These are phyloP conservation scores for Fusarium ambrosium DNA, from an alignment of 2,329 filamentous ascomycete species.

Conservation along the genomic window DNA sequence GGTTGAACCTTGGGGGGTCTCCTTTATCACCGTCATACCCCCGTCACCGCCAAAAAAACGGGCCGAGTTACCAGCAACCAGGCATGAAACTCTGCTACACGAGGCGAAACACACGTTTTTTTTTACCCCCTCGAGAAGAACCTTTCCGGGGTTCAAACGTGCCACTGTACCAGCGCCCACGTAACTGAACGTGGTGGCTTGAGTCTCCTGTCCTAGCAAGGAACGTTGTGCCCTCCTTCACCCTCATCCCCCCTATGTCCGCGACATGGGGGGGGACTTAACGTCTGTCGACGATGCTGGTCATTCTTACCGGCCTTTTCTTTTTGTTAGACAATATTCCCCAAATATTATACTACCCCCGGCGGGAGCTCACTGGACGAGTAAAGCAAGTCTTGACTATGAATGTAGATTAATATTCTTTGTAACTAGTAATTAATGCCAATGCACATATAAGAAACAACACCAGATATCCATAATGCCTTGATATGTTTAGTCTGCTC, in stretches of 20 bases:
- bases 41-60: constrained; percentile 13
- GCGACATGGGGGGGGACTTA: constrained; percentile 25
- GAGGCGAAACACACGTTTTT: constrained; percentile 18
- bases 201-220: neutral
- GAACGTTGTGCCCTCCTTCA: neutral
- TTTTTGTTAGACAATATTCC: constrained; percentile 1
- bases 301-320: constrained; percentile 23
- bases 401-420: constrained; percentile 31
- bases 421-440: constrained; percentile 39
- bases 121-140: neutral
- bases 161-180: neutral
- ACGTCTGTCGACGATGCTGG: constrained; percentile 38
- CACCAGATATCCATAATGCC: constrained; percentile 5
- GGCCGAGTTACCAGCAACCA: neutral
- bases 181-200: neutral
- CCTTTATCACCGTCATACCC: constrained; percentile 23
- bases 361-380: constrained; percentile 21
- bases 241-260: constrained; percentile 23
- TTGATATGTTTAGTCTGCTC: neutral
- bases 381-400: constrained; percentile 19
- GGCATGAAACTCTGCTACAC: neutral
- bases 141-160: neutral
- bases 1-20: constrained; percentile 23
- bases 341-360: constrained; percentile 14
- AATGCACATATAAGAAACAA: constrained; percentile 15